phyloP scores from a whole-genome alignment of 176 grass and related monocot genomes.

The Melocanna baccifera region DNA sequence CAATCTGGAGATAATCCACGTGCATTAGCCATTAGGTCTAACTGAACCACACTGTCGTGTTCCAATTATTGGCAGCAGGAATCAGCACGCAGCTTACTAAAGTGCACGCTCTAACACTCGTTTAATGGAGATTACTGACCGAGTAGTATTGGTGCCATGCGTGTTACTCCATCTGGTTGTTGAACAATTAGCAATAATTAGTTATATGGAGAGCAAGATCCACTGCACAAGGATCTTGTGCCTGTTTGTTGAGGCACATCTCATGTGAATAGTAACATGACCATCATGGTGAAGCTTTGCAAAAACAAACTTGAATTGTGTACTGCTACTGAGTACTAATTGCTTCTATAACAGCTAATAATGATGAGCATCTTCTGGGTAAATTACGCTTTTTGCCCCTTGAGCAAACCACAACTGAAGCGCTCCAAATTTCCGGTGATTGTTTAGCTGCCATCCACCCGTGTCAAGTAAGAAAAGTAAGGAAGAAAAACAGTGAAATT shows the following conservation, averaged over 20 bases:
- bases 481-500: no score
- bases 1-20: constrained; percentile 1
- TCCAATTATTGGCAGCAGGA: constrained; percentile 22
- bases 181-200: neutral
- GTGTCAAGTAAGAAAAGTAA: no score
- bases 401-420: neutral
- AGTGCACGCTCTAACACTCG: neutral
- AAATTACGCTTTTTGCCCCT: neutral
- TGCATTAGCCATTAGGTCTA: neutral
- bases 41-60: neutral
- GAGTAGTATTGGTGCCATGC: neutral
- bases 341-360: neutral
- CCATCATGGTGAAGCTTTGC: neutral
- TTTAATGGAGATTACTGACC: neutral
- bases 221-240: neutral
- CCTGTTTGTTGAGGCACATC: neutral
- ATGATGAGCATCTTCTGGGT: neutral
- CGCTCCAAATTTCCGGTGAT: neutral
- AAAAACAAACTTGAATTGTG: neutral
- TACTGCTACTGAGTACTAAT: neutral
- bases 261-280: neutral
- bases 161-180: neutral
- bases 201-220: neutral
- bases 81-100: constrained; percentile 9
- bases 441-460: neutral